Conservation (phyloP, 2,329 filamentous ascomycete genomes). For the Capronia americana region DNA sequence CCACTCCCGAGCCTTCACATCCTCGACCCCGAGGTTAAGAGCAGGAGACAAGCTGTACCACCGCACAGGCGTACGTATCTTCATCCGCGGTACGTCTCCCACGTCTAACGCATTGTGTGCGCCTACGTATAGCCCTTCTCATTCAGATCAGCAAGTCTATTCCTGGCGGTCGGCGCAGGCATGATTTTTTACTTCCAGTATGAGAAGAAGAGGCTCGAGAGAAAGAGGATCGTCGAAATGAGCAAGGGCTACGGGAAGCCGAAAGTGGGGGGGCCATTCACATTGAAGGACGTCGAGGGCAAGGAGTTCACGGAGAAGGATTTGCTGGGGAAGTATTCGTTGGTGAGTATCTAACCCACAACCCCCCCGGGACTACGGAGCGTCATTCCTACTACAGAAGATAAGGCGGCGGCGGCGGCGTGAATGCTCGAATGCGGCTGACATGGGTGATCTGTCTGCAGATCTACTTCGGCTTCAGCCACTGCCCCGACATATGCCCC, state of each 20-base stretch:
- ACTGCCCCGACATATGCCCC: conserved; percentile 98
- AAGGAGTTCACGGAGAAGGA: conserved; percentile 77
- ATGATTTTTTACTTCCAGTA: conserved; percentile 90
- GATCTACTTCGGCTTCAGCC: conserved; percentile 98
- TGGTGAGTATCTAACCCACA: conserved; percentile 54
- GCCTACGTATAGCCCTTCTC: conserved; percentile 76
- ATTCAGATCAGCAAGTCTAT: conserved; percentile 85
- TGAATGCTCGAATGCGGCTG: neutral
- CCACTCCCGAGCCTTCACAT: conserved; percentile 33
- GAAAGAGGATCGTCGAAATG: conserved; percentile 86
- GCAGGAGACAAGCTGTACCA: conserved; percentile 54
- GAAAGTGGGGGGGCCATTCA: conserved; percentile 89
- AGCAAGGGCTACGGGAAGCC: conserved; percentile 91
- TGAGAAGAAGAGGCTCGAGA: conserved; percentile 90
- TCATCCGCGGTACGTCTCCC: conserved; percentile 33
- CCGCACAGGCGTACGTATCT: conserved; percentile 51
- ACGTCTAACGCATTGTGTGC: conserved; percentile 26
- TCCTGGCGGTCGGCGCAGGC: conserved; percentile 76
- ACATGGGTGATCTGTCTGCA: conserved; percentile 46
- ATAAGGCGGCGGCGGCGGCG: neutral
- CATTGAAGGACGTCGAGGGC: conserved; percentile 81
- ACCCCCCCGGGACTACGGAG: neutral
- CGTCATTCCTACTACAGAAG: neutral
- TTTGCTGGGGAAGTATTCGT: conserved; percentile 80
- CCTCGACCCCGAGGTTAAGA: conserved; percentile 42